Percentiles rank a stretch among this genome's conserved stretches.
These are phyloP conservation scores for Phytopythium delawarense DNA, from an alignment of 352 stramenopile species.

Conservation along the genomic window DNA sequence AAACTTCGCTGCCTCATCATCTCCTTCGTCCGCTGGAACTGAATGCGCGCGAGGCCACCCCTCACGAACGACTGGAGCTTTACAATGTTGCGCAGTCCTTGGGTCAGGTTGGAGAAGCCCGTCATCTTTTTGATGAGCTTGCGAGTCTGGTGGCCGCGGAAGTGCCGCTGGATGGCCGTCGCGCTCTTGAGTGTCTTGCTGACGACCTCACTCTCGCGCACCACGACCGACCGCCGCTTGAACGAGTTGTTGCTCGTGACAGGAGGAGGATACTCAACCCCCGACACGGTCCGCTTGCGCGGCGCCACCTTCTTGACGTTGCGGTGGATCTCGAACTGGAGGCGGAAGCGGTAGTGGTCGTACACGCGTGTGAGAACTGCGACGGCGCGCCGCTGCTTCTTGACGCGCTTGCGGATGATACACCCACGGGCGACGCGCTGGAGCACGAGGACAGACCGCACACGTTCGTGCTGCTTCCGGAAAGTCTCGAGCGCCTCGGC, in stretches of 20 bases:
- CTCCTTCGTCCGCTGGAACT: conserved; percentile 15
- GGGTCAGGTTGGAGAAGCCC: conserved; percentile 15
- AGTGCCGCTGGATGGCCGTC: conserved; percentile 32
- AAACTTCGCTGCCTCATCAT: conserved; percentile 10
- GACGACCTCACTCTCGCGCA: background rate
- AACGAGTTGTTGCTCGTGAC: background rate
- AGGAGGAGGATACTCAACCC: background rate
- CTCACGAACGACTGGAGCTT: conserved; percentile 54
- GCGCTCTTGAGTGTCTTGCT: conserved; percentile 21
- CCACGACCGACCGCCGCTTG: background rate
- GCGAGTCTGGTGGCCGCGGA: conserved; percentile 28
- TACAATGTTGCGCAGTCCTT: conserved; percentile 29
- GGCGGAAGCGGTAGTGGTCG: conserved; percentile 14
- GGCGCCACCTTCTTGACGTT: conserved; percentile 1
- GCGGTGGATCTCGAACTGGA: conserved; percentile 1
- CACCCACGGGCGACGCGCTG: conserved; percentile 17
- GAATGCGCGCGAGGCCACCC: conserved; percentile 30
- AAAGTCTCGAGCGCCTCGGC: conserved; percentile 26
- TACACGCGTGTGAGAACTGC: conserved; percentile 13
- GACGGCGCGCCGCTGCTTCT: conserved; percentile 5
- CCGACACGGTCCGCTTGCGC: background rate
- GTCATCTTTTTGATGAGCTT: conserved; percentile 14
- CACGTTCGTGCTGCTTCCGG: conserved; percentile 19
- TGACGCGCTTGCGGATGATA: conserved; percentile 6
- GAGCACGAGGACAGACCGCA: conserved; percentile 23